Evolutionary conservation across 176 grass and related monocot genomes (phyloP), one percentile per base, ranked within the genome.

Genomic region (Phoenix roebelenii): DNA sequence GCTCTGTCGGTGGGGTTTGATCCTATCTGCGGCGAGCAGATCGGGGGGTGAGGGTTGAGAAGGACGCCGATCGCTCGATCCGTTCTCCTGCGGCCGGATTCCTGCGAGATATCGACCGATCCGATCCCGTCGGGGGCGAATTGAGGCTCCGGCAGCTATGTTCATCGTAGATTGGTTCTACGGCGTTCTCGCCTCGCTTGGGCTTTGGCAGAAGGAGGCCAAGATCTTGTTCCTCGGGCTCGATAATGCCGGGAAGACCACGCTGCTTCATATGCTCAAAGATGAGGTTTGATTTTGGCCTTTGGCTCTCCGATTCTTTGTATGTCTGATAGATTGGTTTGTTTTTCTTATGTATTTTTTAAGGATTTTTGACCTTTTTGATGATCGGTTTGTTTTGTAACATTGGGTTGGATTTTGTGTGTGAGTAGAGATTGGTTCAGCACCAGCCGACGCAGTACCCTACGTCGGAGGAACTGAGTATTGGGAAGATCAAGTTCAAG

Each of bases 401-500:
- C 28, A 58, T 0, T 66, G 16, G 3, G 51, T 73, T 15, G 65
- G 35, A 44, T 44, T 44, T 44, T 44, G 35, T 44, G 35, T 44
- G 29, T 28, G 35, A 44, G 35, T 69, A 90, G 89, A 94, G 83
- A 75, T 79, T 94, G 71, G 84, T 94, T 74, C 89, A 94, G 63
- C 89, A 94, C 70, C 84, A 94, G 50, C 89, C 89, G 65, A 94
- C 89, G 0, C 89, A 94, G 49, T 85, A 88, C 65, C 89, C 89
- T 3, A 94, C 89, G 25, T 94, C 89, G 53, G 89, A 94, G 66
- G 89, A 94, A 58, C 63, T 94, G 58, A 88, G 77, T 57, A 85
- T 94, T 1, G 89, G 84, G 32, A 94, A 84, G 59, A 94, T 94
- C 49, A 94, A 94, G 63, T 94, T 94, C 71, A 94, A 94, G 74